Evolutionary conservation across 352 stramenopile genomes (phyloP).

Genomic region (Phytopythium litorale): DNA sequence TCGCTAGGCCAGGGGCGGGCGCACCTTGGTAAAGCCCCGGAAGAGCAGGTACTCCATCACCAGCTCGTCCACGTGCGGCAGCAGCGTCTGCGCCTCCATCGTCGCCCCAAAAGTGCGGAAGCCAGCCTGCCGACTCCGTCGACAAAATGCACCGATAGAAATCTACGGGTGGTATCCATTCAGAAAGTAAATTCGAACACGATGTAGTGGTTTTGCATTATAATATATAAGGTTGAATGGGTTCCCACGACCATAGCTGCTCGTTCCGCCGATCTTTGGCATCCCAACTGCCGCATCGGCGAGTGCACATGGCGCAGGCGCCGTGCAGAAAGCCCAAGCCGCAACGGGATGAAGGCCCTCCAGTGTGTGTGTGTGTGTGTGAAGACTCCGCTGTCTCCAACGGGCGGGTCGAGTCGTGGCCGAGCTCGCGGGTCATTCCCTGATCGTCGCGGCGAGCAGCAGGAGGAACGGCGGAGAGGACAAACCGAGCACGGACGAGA

Average conservation of each 20-base stretch:
- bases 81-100: slow-evolving; percentile 36
- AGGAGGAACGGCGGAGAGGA: neutral
- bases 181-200: too few relatives aligned
- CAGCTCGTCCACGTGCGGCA: slow-evolving; percentile 80
- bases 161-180: too few relatives aligned
- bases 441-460: neutral
- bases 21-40: slow-evolving; percentile 75
- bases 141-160: too few relatives aligned
- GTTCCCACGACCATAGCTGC: too few relatives aligned
- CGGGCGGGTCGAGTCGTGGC: neutral
- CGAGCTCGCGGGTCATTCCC: neutral
- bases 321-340: neutral
- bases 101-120: neutral
- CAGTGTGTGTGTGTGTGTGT: too few relatives aligned
- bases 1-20: neutral
- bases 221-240: too few relatives aligned
- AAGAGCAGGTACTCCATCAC: slow-evolving; percentile 88
- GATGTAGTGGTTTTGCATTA: too few relatives aligned
- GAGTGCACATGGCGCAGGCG: neutral
- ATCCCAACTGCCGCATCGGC: neutral
- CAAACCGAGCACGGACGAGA: neutral
- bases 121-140: neutral
- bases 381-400: neutral
- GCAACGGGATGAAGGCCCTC: neutral
- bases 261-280: too few relatives aligned